Evolutionary conservation across 306 rosid genomes (phyloP), one percentile per base, ranked within the genome.

Genomic region (Citrullus amarus): DNA sequence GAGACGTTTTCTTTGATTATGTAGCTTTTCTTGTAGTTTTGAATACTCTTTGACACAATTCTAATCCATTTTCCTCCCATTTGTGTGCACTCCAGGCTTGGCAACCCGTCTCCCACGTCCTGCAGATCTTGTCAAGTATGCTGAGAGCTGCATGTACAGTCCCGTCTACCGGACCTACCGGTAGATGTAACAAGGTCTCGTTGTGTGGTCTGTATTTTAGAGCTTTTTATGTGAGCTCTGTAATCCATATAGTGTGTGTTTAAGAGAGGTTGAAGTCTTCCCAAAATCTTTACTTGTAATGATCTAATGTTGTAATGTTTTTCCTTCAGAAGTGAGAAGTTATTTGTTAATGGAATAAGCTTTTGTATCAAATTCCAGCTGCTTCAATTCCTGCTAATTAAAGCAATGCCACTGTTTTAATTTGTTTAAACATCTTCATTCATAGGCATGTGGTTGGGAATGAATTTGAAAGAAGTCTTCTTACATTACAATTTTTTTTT

Each of bases 81-180:
- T 44, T 8, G 54, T 17, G 43, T 30, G 18, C 9, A 8, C 22
- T 78, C 76, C 7, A 93, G 98, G 98, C 6, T 75, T 93, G 91
- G 98, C 97, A 15, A 87, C 98, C 16, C 93, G 83, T 74, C 93
- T 90, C 79, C 98, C 98, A 28, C 98, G 92, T 51, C 98, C 98
- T 10, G 80, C 79, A 83, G 78, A 91, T 86, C 98, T 93, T 41
- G 80, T 91, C 77, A 88, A 88, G 85, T 82, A 80, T 81, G 97
- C 98, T 4, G 98, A 93, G 89, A 91, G 97, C 75, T 88, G 98
- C 87, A 93, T 93, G 98, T 93, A 93, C 83, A 88, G 88, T 13
- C 98, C 93, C 10, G 9, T 77, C 66, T 93, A 91, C 83, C 83
- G 97, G 78, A 85, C 68, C 80, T 91, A 90, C 79, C 87, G 97